Conservation (phyloP, 2,329 filamentous ascomycete species). For the Cladosporium sp. region DNA sequence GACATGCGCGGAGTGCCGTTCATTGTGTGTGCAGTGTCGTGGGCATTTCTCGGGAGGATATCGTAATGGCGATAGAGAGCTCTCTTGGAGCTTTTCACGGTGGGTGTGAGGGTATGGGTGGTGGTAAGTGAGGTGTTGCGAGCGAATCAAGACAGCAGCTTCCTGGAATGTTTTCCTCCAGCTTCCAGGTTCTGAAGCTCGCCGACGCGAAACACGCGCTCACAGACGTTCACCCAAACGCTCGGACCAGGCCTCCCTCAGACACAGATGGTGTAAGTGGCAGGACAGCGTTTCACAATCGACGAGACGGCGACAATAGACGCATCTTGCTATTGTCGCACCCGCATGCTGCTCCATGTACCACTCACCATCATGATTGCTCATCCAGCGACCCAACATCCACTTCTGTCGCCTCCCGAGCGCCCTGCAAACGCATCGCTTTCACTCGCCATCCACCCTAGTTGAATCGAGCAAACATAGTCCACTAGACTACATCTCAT, state of each 20-base stretch:
- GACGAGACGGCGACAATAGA: background rate
- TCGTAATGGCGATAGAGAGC: background rate
- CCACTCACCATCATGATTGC: slow-evolving; percentile 1
- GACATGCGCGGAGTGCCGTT: slow-evolving; percentile 23
- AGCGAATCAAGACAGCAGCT: slow-evolving; percentile 1
- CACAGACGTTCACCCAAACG: background rate
- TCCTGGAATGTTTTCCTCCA: slow-evolving; percentile 5
- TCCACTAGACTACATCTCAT: background rate
- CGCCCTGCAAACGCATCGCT: background rate
- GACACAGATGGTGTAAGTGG: background rate
- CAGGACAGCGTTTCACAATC: slow-evolving; percentile 7
- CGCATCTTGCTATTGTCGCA: slow-evolving; percentile 4
- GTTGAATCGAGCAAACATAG: background rate
- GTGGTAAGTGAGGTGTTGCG: background rate
- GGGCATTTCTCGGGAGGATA: slow-evolving; percentile 2
- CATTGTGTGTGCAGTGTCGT: slow-evolving; percentile 20
- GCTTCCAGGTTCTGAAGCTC: background rate
- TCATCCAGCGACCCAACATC: background rate
- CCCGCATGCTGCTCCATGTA: background rate
- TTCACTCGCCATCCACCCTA: background rate
- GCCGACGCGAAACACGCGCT: slow-evolving; percentile 11
- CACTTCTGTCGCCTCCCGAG: background rate
- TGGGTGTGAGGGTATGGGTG: background rate
- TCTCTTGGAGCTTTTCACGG: background rate
- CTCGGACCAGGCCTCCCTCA: background rate